Conservation (phyloP, 495 filamentous ascomycete genomes). For the Glonium stellatum region DNA sequence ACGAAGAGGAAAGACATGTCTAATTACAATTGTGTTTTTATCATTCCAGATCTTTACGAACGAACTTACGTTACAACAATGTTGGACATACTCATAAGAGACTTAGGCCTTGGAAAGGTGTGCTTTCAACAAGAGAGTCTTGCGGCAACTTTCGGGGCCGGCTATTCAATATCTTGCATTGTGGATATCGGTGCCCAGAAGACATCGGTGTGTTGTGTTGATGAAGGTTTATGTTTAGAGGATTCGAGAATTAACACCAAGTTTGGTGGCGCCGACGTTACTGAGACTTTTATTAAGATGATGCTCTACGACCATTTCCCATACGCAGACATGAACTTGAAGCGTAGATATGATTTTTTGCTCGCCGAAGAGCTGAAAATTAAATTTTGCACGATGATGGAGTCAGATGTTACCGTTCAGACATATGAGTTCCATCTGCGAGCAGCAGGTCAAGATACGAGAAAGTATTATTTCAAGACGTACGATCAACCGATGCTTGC, state of each 20-base stretch:
- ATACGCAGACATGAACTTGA: slow-evolving; percentile 86
- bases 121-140: slow-evolving; percentile 95
- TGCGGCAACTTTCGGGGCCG: slow-evolving; percentile 91
- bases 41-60: slow-evolving; percentile 95
- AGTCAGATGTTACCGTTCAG: slow-evolving; percentile 74
- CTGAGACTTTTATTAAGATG: slow-evolving; percentile 92
- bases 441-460: slow-evolving; percentile 77
- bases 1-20: slow-evolving; percentile 71
- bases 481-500: slow-evolving; percentile 92
- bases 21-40: slow-evolving; percentile 87
- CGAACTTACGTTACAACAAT: slow-evolving; percentile 79
- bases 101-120: slow-evolving; percentile 78
- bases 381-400: slow-evolving; percentile 79
- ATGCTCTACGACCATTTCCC: slow-evolving; percentile 93
- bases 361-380: slow-evolving; percentile 92
- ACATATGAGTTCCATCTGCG: slow-evolving; percentile 81
- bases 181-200: slow-evolving; percentile 97
- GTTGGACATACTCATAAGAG: slow-evolving; percentile 75
- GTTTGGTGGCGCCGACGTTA: slow-evolving; percentile 86
- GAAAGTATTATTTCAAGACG: slow-evolving; percentile 86
- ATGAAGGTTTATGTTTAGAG: slow-evolving; percentile 90
- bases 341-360: slow-evolving; percentile 83
- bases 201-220: slow-evolving; percentile 94
- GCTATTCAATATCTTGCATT: slow-evolving; percentile 85
- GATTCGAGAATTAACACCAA: slow-evolving; percentile 91